Evolutionary conservation across 2,329 filamentous ascomycete species (phyloP), one percentile per base, ranked within the genome.

Genomic region (Trichoderma harzianum): DNA sequence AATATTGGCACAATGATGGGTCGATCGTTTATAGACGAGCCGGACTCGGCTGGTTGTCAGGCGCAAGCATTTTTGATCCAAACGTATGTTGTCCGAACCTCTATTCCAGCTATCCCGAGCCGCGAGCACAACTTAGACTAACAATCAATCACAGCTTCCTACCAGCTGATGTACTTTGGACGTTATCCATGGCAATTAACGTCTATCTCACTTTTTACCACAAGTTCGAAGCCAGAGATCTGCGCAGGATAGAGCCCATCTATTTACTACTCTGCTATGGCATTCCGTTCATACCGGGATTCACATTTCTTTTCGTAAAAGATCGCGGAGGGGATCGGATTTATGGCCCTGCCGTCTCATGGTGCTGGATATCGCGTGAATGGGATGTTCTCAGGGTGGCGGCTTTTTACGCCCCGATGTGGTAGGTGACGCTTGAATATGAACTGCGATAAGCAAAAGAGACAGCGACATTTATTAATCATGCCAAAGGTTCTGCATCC

Each of bases 201-300:
- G 92, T 95, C 69, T 92, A 92, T 78, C 82, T 95, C 11, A 93
- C 92, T 0, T 93, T 95, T 77, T 93, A 93, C 79, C 84, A 85
- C 74, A 90, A 90, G 73, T 93, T 89, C 76, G 88, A 91, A 72
- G 87, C 89, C 0, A 79, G 84, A 1, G 86, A 87, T 69, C 83
- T 95, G 24, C 88, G 87, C 18, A 83, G 79, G 55, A 84, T 94
- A 75, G 92, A 95, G 78, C 86, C 88, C 68, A 89, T 86, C 73
- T 95, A 95, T 75, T 77, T 92, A 1, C 16, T 89, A 1, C 76
- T 85, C 69, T 93, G 91, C 79, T 95, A 94, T 75, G 92, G 92
- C 0, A 68, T 92, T 2, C 91, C 92, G 0, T 87, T 92, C 14
- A 78, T 92, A 16, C 88, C 91, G 2, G 88, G 90, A 0, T 78